phyloP scores from a whole-genome alignment of 2,329 filamentous ascomycete species.

The Pestalotiopsis sp. region DNA sequence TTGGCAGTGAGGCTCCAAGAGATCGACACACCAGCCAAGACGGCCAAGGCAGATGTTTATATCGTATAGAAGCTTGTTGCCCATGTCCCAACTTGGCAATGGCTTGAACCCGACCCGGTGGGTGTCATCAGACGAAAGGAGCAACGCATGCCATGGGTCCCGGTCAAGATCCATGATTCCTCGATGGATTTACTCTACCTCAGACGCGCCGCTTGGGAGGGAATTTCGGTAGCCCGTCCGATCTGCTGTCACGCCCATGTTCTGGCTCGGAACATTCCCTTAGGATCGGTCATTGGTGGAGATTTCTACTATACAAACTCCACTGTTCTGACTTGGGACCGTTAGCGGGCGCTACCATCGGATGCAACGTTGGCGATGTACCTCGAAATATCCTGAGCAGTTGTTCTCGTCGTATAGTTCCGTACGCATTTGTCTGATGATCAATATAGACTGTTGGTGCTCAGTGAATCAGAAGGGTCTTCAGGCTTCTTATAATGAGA shows the following conservation, averaged over 20 bases:
- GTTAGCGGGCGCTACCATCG: background rate
- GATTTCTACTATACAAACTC: background rate
- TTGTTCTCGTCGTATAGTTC: background rate
- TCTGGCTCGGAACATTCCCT: background rate
- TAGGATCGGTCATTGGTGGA: background rate
- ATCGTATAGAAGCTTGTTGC: background rate
- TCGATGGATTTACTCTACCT: background rate
- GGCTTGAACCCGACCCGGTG: too few species aligned
- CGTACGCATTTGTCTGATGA: background rate
- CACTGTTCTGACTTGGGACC: background rate
- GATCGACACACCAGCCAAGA: constrained; percentile 2
- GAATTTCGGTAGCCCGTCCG: background rate
- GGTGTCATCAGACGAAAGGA: background rate
- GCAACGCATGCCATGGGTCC: background rate
- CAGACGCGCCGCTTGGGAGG: background rate
- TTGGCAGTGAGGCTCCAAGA: constrained; percentile 6
- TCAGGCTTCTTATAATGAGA: background rate
- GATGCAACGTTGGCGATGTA: background rate
- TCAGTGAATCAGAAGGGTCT: background rate
- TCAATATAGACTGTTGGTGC: too few species aligned
- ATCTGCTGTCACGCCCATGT: background rate
- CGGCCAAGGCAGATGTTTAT: constrained; percentile 8
- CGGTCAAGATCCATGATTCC: background rate
- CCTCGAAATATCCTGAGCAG: background rate
- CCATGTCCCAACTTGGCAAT: background rate